phyloP scores from a whole-genome alignment of 768 basidiomycete genomes.

The Chlorophyllum brunneum region DNA sequence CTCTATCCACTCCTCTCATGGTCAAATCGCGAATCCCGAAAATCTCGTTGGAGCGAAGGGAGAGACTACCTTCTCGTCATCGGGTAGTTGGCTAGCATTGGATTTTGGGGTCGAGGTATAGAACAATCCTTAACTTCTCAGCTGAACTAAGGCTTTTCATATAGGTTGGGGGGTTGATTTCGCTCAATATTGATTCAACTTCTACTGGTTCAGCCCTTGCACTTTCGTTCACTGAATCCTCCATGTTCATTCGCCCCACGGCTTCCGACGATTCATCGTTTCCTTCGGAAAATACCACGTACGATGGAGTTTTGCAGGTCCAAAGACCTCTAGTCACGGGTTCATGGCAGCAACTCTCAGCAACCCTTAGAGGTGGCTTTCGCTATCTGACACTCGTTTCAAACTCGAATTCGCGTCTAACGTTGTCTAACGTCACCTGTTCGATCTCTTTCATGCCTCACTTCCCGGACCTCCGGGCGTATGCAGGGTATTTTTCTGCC shows the following conservation, averaged over 20 bases:
- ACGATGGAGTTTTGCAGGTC: slow-evolving; percentile 39
- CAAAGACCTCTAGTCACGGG: slow-evolving; percentile 30
- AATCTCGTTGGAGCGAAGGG: slow-evolving; percentile 31
- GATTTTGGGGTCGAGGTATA: slow-evolving; percentile 53
- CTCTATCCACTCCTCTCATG: slow-evolving; percentile 33
- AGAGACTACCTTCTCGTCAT: slow-evolving; percentile 33
- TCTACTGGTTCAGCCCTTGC: slow-evolving; percentile 33
- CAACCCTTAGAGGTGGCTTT: slow-evolving; percentile 46
- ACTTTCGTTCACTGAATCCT: slow-evolving; percentile 57
- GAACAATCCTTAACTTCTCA: background rate
- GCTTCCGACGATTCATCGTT: slow-evolving; percentile 52
- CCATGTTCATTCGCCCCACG: slow-evolving; percentile 46
- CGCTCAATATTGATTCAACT: slow-evolving; percentile 37
- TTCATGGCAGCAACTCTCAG: slow-evolving; percentile 45
- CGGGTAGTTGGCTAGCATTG: slow-evolving; percentile 45
- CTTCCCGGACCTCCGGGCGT: slow-evolving; percentile 41
- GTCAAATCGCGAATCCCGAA: slow-evolving; percentile 29
- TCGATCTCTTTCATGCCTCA: slow-evolving; percentile 54
- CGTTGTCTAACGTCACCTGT: slow-evolving; percentile 46
- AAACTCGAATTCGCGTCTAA: slow-evolving; percentile 26
- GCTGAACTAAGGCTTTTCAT: background rate
- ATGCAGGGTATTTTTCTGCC: slow-evolving; percentile 51
- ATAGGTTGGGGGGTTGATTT: slow-evolving; percentile 52
- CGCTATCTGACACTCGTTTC: slow-evolving; percentile 49
- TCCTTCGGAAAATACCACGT: slow-evolving; percentile 39